These are phyloP conservation scores for Collybiopsis confluens DNA, from an alignment of 768 basidiomycete genomes.

Conservation along the genomic window DNA sequence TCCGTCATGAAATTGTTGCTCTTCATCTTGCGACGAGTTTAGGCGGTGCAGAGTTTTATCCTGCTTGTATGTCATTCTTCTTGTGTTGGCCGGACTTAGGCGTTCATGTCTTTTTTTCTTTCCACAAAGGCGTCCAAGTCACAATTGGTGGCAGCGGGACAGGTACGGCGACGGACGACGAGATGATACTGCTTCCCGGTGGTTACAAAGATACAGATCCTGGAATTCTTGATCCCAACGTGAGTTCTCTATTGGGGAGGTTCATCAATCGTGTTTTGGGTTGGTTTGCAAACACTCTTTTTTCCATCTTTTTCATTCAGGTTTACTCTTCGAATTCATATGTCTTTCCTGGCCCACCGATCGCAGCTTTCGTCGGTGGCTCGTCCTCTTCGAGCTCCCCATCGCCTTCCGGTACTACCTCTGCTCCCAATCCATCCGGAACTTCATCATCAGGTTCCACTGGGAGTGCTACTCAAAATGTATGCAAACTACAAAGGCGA, in stretches of 20 bases:
- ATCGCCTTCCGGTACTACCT: conserved; percentile 10
- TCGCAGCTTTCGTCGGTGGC: conserved; percentile 36
- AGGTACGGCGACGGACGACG: conserved; percentile 38
- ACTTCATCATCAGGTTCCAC: not conserved
- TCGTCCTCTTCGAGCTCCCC: not conserved
- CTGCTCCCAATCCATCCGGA: conserved; percentile 3
- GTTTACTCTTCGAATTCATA: conserved; percentile 31
- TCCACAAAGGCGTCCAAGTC: not conserved
- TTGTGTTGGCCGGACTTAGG: not conserved
- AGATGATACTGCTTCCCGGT: conserved; percentile 66
- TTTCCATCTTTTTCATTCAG: conserved; percentile 8
- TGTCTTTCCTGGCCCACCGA: conserved; percentile 47
- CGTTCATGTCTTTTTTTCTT: not conserved
- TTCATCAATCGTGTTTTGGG: conserved; percentile 1
- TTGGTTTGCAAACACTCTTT: conserved; percentile 11
- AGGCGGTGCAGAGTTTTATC: conserved; percentile 81
- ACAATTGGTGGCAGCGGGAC: conserved; percentile 13
- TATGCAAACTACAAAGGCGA: conserved; percentile 2
- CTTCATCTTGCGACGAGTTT: conserved; percentile 53
- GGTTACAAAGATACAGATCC: conserved; percentile 68
- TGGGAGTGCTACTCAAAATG: not conserved
- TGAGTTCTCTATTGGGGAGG: conserved; percentile 15
- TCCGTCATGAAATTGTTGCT: conserved; percentile 79
- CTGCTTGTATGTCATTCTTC: conserved; percentile 39
- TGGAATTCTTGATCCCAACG: conserved; percentile 59